These are phyloP conservation scores for Thielaviopsis populi DNA, from an alignment of 2,329 filamentous ascomycete species.

Conservation along the genomic window DNA sequence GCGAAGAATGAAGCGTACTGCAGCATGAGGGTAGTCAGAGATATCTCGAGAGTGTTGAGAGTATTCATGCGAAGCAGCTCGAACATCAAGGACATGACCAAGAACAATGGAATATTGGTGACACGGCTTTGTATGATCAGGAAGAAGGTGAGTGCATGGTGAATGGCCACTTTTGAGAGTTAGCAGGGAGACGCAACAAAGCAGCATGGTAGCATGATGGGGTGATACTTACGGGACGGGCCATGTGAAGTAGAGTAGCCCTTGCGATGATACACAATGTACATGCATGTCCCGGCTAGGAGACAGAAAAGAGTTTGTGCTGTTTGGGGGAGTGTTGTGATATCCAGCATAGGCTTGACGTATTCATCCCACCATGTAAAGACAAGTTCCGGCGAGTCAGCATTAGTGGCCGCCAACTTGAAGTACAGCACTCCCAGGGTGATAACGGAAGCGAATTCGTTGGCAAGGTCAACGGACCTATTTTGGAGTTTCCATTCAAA, in stretches of 20 bases:
- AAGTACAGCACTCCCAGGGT: constrained; percentile 52
- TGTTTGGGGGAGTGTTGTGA: constrained; percentile 32
- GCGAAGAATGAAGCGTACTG: constrained; percentile 80
- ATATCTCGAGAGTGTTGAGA: constrained; percentile 43
- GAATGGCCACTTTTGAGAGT: constrained; percentile 32
- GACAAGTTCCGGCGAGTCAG: constrained; percentile 76
- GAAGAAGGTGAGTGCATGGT: constrained; percentile 61
- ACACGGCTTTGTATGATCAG: constrained; percentile 75
- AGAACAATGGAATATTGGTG: constrained; percentile 71
- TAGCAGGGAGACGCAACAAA: background rate
- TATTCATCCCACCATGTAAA: constrained; percentile 25
- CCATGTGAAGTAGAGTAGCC: constrained; percentile 19
- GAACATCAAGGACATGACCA: constrained; percentile 52
- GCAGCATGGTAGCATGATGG: constrained; percentile 18
- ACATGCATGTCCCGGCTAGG: constrained; percentile 27
- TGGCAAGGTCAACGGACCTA: constrained; percentile 22
- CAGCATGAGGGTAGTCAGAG: constrained; percentile 57
- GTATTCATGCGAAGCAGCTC: constrained; percentile 33
- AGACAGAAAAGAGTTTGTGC: constrained; percentile 38
- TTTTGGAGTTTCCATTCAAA: constrained; percentile 21
- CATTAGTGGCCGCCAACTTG: constrained; percentile 75
- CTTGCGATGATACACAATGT: constrained; percentile 28
- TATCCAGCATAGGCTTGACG: constrained; percentile 27
- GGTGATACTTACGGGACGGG: constrained; percentile 8
- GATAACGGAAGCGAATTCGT: constrained; percentile 28